Evolutionary conservation across 805 yeast genomes (phyloP).

Genomic region (Pichia insulana): DNA sequence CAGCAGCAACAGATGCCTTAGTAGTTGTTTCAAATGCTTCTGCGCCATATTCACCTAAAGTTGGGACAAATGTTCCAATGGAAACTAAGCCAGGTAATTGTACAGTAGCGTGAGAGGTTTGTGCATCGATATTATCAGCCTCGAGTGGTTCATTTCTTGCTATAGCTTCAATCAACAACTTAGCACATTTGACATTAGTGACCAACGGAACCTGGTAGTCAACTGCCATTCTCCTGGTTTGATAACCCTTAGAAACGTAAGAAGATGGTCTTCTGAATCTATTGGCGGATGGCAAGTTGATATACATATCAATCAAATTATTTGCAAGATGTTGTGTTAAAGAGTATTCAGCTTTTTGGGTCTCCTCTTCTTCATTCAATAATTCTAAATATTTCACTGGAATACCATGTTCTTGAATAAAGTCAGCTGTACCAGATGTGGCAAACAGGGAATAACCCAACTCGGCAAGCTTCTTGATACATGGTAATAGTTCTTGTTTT

Average conservation of each 20-base stretch:
- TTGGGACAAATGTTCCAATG: conserved; percentile 70
- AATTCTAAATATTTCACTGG: conserved; percentile 95
- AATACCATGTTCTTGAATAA: conserved; percentile 86
- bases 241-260: conserved; percentile 94
- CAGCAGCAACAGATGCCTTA: conserved; percentile 66
- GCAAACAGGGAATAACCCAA: conserved; percentile 90
- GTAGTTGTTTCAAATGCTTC: conserved; percentile 59
- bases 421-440: conserved; percentile 98
- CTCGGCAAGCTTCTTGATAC: conserved; percentile 69
- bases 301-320: conserved; percentile 90
- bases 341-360: conserved; percentile 88
- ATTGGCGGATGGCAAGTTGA: conserved; percentile 94
- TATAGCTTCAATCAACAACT: conserved; percentile 89
- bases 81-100: conserved; percentile 83
- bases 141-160: conserved; percentile 61
- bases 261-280: conserved; percentile 98
- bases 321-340: conserved; percentile 94
- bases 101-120: conserved; percentile 78
- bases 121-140: conserved; percentile 74
- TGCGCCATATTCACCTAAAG: conserved; percentile 41
- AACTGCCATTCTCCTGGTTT: conserved; percentile 99
- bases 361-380: conserved; percentile 55
- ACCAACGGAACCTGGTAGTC: conserved; percentile 97
- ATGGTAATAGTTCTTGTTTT: conserved; percentile 86
- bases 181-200: conserved; percentile 96